phyloP scores from a whole-genome alignment of 1,284 basidiomycete species.

The Sanghuangporus baumii region DNA sequence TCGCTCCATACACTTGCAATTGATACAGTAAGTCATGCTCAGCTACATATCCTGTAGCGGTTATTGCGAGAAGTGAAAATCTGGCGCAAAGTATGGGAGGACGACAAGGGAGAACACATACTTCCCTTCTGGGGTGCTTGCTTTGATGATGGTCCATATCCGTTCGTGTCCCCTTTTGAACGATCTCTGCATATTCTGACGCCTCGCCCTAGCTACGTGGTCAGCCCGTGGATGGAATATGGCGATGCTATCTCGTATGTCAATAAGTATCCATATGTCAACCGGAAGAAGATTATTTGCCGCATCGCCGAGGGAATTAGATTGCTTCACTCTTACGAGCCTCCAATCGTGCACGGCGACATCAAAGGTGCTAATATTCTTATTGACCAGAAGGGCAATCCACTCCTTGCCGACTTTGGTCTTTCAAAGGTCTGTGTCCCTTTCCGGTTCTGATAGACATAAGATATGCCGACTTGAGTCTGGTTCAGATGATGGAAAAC shows the following conservation, averaged over 20 bases:
- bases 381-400: conserved; percentile 39
- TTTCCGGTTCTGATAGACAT: background rate
- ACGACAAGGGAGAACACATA: conserved; percentile 43
- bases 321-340: conserved; percentile 43
- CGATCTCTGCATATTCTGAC: background rate
- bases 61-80: conserved; percentile 49
- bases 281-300: conserved; percentile 38
- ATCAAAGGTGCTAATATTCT: conserved; percentile 48
- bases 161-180: conserved; percentile 28
- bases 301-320: conserved; percentile 41
- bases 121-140: conserved; percentile 53
- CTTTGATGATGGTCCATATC: conserved; percentile 46
- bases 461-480: background rate
- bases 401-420: conserved; percentile 54
- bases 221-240: conserved; percentile 51
- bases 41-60: conserved; percentile 29
- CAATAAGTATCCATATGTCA: conserved; percentile 29
- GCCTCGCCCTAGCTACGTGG: conserved; percentile 36
- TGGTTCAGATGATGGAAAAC: conserved; percentile 44
- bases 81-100: conserved; percentile 49
- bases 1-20: background rate
- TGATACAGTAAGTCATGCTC: background rate
- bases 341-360: conserved; percentile 49
- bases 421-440: conserved; percentile 25
- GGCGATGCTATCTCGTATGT: conserved; percentile 46